phyloP scores from a whole-genome alignment of 495 filamentous ascomycete genomes.

The Penicillium argentinense region DNA sequence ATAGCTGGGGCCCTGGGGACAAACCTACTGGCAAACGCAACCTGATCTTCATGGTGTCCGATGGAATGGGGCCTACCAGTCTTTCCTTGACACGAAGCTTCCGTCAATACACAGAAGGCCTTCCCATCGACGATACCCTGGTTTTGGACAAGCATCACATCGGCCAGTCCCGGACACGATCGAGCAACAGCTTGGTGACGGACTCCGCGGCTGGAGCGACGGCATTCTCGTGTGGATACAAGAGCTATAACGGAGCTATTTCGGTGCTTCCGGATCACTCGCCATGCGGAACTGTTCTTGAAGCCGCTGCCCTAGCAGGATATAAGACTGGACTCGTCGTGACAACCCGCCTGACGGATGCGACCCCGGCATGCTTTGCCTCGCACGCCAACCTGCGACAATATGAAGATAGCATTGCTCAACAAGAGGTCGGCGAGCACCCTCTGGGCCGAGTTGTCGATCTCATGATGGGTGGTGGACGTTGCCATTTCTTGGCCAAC shows the following conservation, averaged over 20 bases:
- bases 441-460: slow-evolving; percentile 86
- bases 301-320: slow-evolving; percentile 87
- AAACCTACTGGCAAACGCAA: slow-evolving; percentile 78
- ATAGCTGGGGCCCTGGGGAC: slow-evolving; percentile 40
- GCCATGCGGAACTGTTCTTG: slow-evolving; percentile 91
- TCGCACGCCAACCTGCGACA: slow-evolving; percentile 76
- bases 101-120: slow-evolving; percentile 64
- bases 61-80: slow-evolving; percentile 96
- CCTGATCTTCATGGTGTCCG: slow-evolving; percentile 97
- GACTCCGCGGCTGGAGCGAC: slow-evolving; percentile 96
- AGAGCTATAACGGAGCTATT: slow-evolving; percentile 97
- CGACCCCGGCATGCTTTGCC: slow-evolving; percentile 95
- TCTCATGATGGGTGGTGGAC: slow-evolving; percentile 86
- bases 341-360: slow-evolving; percentile 93
- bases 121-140: slow-evolving; percentile 69
- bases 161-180: slow-evolving; percentile 84
- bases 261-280: slow-evolving; percentile 79
- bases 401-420: slow-evolving; percentile 87
- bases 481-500: slow-evolving; percentile 91
- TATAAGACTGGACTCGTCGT: slow-evolving; percentile 94
- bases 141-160: slow-evolving; percentile 83
- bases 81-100: slow-evolving; percentile 81
- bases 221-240: slow-evolving; percentile 86
- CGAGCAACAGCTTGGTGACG: slow-evolving; percentile 77
- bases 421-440: slow-evolving; percentile 85